A percentile compares a stretch with the other conserved stretches of the same genome.
phyloP scores from a whole-genome alignment of 345 rosid genomes.

The Moringa oleifera region DNA sequence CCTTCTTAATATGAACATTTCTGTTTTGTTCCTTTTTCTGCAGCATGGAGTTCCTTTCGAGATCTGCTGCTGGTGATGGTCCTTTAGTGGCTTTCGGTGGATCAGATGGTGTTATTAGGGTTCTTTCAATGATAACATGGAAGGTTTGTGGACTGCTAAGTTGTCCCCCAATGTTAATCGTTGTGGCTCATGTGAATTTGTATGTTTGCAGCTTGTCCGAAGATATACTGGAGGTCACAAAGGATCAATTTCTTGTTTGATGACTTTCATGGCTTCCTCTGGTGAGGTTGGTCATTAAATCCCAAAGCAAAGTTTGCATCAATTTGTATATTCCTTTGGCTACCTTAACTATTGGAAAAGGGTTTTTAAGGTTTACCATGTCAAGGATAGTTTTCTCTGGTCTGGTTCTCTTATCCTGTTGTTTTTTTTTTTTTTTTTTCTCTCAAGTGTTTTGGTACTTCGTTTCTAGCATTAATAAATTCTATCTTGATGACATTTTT shows the following conservation, averaged over 20 bases:
- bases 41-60: constrained; percentile 93
- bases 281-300: constrained; percentile 69
- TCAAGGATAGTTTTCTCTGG: too few relatives aligned
- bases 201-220: constrained; percentile 73
- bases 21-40: constrained; percentile 16
- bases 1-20: constrained; percentile 4
- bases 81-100: constrained; percentile 98
- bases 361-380: too few relatives aligned
- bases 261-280: constrained; percentile 96
- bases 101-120: constrained; percentile 97
- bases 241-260: constrained; percentile 90
- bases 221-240: constrained; percentile 97
- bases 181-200: constrained; percentile 11
- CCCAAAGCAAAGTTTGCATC: not conserved
- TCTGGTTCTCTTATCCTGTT: too few relatives aligned
- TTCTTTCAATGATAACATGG: constrained; percentile 99
- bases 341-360: not conserved
- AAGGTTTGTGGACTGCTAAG: constrained; percentile 50
- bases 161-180: constrained; percentile 15
- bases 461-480: too few relatives aligned
- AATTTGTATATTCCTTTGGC: not conserved
- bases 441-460: too few relatives aligned
- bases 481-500: too few relatives aligned
- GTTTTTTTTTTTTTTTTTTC: too few relatives aligned
- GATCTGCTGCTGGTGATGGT: constrained; percentile 80